Conservation (phyloP, 2,329 filamentous ascomycete genomes). For the Elsinoe ampelina region DNA sequence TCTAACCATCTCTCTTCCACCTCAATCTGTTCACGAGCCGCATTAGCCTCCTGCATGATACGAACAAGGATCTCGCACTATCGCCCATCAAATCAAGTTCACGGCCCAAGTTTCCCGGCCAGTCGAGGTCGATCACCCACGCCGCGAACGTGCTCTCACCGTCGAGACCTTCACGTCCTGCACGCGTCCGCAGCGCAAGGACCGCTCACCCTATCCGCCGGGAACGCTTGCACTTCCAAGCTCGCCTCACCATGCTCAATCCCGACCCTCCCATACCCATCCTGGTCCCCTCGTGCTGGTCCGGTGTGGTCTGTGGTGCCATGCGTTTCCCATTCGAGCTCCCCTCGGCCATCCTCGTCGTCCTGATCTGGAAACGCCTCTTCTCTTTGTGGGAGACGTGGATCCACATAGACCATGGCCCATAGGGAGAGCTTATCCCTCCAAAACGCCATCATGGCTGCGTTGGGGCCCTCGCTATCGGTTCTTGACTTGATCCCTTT, state of each 20-base stretch:
- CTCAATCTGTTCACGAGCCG: slow-evolving; percentile 7
- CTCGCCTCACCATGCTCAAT: neutral
- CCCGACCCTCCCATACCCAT: neutral
- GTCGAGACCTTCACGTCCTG: slow-evolving; percentile 12
- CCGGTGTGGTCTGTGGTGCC: neutral
- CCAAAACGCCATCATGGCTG: slow-evolving; percentile 9
- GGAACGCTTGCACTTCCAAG: slow-evolving; percentile 4
- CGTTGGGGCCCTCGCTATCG: slow-evolving; percentile 9
- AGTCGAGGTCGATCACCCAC: too few relatives aligned
- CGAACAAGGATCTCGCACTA: neutral
- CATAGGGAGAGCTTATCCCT: slow-evolving; percentile 7
- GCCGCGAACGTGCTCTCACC: too few relatives aligned
- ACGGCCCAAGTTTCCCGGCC: too few relatives aligned
- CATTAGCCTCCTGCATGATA: slow-evolving; percentile 12
- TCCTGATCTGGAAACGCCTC: slow-evolving; percentile 8
- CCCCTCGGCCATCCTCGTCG: neutral
- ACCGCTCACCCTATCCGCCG: slow-evolving; percentile 4
- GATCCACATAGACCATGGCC: neutral
- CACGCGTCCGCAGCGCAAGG: slow-evolving; percentile 1
- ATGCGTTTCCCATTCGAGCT: slow-evolving; percentile 10
- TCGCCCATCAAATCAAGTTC: neutral
- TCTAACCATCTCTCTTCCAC: neutral
- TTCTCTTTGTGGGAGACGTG: slow-evolving; percentile 8
- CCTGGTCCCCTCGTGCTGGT: neutral
- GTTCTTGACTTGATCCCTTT: slow-evolving; percentile 1